Base-by-base conservation (phyloP, 768 basidiomycete genomes). In the Baorangia bicolor region DNA sequence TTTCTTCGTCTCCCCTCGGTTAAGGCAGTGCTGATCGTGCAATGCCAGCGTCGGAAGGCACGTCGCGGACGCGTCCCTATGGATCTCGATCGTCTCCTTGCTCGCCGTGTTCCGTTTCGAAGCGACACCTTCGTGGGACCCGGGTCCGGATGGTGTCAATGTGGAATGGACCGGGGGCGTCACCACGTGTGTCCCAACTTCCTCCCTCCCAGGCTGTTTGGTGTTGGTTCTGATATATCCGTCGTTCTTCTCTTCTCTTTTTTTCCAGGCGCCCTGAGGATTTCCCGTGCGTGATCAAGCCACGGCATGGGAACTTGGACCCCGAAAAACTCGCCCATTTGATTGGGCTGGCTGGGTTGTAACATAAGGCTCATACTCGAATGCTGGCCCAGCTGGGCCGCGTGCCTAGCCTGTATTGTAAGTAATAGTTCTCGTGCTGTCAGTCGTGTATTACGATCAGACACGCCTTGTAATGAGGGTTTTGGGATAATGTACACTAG, bases 41-140 rank as follows among this genome's bases (percentile, higher is more conserved):
- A 16, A 34, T 11, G 0, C 0, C 9, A 79, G 78, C 53, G 75
- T 78, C 20, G 81, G 80, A 31, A 64, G 71, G 25, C 57, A 75
- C 50, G 64, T 82, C 33, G 78, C 75, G 0, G 73, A 77, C n/a
- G 65, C 73, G 8, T 73, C 72, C 14, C 56, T 77, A 14, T 73
- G 69, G 59, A 64, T 67, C 49, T 47, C 61, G 34, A 60, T 72
- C 38, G 61, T 65, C 11, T 58, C 61, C 6, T 43, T 65, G 42
- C 56, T 69, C 9, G 56, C 58, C 14, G 47, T 62, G 4, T 65
- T 69, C 43, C 48, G 50, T 2, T 47, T 61, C 35, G 54, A 61
- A 37, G 56, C 51, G 9, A 27, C 28, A n/a, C 45, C 58, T 11
- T 49, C 37, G 3, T 67, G 63, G 65, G 27, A 61, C 30, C 37